These are phyloP conservation scores for Allodekkera sacchari DNA, from an alignment of 805 yeast species.

Conservation along the genomic window DNA sequence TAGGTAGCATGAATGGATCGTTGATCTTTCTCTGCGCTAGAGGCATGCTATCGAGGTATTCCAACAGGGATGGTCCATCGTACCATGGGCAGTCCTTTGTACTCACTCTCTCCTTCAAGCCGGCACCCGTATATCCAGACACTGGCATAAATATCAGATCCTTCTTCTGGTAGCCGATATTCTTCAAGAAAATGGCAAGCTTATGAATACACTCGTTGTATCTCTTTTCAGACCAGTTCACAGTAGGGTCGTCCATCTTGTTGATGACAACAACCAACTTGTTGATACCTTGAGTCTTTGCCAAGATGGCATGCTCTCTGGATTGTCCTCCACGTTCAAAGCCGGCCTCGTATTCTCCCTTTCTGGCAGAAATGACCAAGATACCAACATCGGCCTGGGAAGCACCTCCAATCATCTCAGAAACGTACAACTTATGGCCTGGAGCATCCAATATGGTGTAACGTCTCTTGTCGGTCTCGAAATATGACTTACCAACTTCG, in stretches of 20 bases:
- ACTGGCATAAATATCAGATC: conserved; percentile 94
- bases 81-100: conserved; percentile 84
- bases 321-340: conserved; percentile 99
- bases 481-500: conserved; percentile 96
- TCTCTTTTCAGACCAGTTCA: conserved; percentile 90
- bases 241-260: conserved; percentile 99
- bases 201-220: conserved; percentile 91
- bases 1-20: conserved; percentile 96
- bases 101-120: conserved; percentile 78
- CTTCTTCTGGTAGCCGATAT: conserved; percentile 83
- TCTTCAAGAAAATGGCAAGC: conserved; percentile 68
- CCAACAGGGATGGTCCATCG: conserved; percentile 84
- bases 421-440: conserved; percentile 98
- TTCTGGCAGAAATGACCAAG: conserved; percentile 94
- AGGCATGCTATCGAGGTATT: conserved; percentile 77
- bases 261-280: conserved; percentile 87
- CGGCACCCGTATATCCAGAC: conserved; percentile 96
- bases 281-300: conserved; percentile 98
- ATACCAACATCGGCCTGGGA: conserved; percentile 99
- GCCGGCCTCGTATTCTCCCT: conserved; percentile 99
- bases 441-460: conserved; percentile 98
- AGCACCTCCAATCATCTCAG: conserved; percentile 99
- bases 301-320: conserved; percentile 93
- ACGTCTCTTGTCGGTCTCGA: conserved; percentile 96
- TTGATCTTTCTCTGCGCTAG: conserved; percentile 78